phyloP scores from a whole-genome alignment of 306 rosid species.

The Malus asiatica region DNA sequence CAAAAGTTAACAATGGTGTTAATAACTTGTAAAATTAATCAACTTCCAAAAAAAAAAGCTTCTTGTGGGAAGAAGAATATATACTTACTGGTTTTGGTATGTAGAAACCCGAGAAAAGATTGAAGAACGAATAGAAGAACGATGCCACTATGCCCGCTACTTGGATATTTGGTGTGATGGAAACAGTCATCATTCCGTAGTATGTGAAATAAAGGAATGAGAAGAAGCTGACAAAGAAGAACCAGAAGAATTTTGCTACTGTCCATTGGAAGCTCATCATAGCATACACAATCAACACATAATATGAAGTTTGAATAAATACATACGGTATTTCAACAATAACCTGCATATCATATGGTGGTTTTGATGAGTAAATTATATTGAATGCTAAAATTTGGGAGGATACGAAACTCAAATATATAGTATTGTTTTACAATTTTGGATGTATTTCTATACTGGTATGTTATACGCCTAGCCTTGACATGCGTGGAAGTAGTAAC shows the following conservation, averaged over 20 bases:
- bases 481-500: neutral
- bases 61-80: neutral
- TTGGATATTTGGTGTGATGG: slow-evolving; percentile 90
- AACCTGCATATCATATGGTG: slow-evolving; percentile 41
- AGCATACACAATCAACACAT: slow-evolving; percentile 66
- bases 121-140: slow-evolving; percentile 75
- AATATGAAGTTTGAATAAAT: slow-evolving; percentile 57
- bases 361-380: neutral
- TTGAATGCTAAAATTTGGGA: neutral
- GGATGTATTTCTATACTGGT: too few relatives aligned
- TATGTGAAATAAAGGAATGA: slow-evolving; percentile 93
- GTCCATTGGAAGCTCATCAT: slow-evolving; percentile 87
- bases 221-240: slow-evolving; percentile 74
- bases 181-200: slow-evolving; percentile 96
- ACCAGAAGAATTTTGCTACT: slow-evolving; percentile 79
- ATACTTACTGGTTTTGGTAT: slow-evolving; percentile 79
- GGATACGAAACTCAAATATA: too few relatives aligned
- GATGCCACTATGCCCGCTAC: slow-evolving; percentile 90
- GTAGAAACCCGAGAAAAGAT: slow-evolving; percentile 93
- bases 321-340: slow-evolving; percentile 71
- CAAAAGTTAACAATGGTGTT: neutral
- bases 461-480: neutral
- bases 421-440: neutral
- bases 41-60: neutral
- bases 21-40: neutral